Evolutionary conservation across 306 rosid genomes (phyloP), one percentile per base, ranked within the genome.

Genomic region (Pterocarpus macrocarpus): DNA sequence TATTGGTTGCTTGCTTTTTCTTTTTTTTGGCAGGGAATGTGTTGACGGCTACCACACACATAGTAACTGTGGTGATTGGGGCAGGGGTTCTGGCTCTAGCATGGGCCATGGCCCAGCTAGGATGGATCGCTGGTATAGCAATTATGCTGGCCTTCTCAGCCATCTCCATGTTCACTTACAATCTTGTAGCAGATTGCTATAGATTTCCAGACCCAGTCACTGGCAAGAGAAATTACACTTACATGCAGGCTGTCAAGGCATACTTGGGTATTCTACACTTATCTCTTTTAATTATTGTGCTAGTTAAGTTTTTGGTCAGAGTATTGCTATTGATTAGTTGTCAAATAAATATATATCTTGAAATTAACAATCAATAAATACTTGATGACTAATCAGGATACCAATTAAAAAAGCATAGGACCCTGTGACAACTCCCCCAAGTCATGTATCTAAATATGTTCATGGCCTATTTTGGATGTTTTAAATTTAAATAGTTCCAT

Each of bases 21-120:
- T 11, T 58, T 66, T 17, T 57, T 63, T 11, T 44, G 63, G 57
- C 82, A 88, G 86, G 89, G 58, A 83, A 75, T 71, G 79, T 10
- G 2, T 84, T 74, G 82, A 86, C 85, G 0, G 85, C 91, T 5
- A 71, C 81, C 22, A 80, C 70, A 2, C 91, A 86, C 79, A 88
- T 88, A 22, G 49, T 86, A 44, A 88, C 92, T 0, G 85, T 81
- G 47, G 90, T 86, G 58, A 59, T 86, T 1, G 88, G 90, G 52
- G 90, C 92, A 2, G 90, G 92, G 12, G 88, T 89, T 33, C 67
- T 82, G 14, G 87, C 93, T 52, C 79, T 86, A 1, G 76, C 87
- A 15, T 84, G 86, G 88, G 88, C 81, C 4, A 33, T 80, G 81
- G 89, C 92, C 0, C 90, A 89, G 15, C 47, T 89, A 1, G 92